Evolutionary conservation across 208 protist species (phyloP).

Genomic region (Leptomonas pyrrhocoris): DNA sequence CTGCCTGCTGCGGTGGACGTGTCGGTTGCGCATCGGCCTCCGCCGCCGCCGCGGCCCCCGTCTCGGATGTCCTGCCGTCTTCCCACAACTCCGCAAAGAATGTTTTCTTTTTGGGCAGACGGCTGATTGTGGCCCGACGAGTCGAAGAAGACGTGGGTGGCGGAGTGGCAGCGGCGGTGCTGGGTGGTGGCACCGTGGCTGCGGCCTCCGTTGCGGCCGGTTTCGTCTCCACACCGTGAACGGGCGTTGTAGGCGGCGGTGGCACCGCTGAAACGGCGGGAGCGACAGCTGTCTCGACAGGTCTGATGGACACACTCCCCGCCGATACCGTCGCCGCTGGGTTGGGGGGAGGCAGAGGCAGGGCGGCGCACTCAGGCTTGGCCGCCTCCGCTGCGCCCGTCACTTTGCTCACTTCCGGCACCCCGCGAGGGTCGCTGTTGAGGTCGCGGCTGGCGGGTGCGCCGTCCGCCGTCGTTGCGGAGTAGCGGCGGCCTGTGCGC

Average conservation of each 20-base stretch:
- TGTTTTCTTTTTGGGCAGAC: constrained; percentile 23
- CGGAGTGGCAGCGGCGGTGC: background rate
- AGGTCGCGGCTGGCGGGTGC: background rate
- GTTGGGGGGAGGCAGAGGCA: background rate
- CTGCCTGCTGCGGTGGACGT: background rate
- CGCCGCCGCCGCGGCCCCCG: background rate
- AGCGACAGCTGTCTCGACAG: no score
- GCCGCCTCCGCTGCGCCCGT: background rate
- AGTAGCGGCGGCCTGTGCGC: background rate
- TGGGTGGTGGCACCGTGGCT: background rate
- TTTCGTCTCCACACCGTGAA: no score
- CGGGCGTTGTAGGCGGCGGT: no score
- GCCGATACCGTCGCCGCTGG: background rate
- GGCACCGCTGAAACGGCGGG: no score
- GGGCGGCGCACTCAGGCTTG: background rate
- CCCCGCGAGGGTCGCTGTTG: background rate
- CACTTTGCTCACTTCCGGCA: background rate
- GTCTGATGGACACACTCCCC: no score
- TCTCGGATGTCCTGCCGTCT: background rate
- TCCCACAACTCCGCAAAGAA: constrained; percentile 24
- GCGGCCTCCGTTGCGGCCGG: no score
- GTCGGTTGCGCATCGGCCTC: background rate
- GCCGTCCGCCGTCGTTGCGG: background rate
- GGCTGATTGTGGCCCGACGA: constrained; percentile 26
- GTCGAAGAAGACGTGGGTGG: background rate